These are phyloP conservation scores for Ophiosphaerella herpotricha DNA, from an alignment of 2,329 filamentous ascomycete genomes.

Conservation along the genomic window DNA sequence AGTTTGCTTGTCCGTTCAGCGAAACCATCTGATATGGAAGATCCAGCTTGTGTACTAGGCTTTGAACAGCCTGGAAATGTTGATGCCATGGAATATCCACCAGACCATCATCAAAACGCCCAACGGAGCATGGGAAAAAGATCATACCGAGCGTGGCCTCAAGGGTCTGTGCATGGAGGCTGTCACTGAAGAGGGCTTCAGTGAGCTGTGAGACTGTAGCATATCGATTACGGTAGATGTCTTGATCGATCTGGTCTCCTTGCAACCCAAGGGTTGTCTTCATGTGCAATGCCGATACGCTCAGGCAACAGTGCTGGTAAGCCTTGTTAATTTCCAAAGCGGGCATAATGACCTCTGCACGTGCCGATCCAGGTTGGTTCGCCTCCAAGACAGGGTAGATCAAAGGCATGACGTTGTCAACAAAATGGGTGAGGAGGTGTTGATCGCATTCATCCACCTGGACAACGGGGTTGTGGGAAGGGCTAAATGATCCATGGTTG, in stretches of 20 bases:
- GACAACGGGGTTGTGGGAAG: constrained; percentile 71
- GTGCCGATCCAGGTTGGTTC: constrained; percentile 82
- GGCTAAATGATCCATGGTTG: constrained; percentile 65
- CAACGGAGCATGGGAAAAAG: constrained; percentile 93
- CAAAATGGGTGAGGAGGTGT: constrained; percentile 85
- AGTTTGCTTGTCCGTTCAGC: constrained; percentile 59
- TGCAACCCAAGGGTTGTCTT: constrained; percentile 73
- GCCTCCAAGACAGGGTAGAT: constrained; percentile 92
- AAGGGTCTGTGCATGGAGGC: constrained; percentile 83
- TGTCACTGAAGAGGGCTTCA: constrained; percentile 77
- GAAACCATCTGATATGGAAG: constrained; percentile 71
- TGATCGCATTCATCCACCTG: constrained; percentile 88
- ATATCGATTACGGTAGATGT: constrained; percentile 91
- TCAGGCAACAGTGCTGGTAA: constrained; percentile 94
- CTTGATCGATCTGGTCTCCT: constrained; percentile 78
- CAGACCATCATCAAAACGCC: constrained; percentile 79
- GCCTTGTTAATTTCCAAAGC: constrained; percentile 89
- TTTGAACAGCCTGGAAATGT: constrained; percentile 90
- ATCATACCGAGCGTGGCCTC: constrained; percentile 94
- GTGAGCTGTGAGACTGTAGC: constrained; percentile 86
- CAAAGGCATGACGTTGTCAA: constrained; percentile 82
- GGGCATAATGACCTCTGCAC: constrained; percentile 81
- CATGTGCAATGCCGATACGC: constrained; percentile 88
- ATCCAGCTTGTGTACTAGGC: constrained; percentile 82
- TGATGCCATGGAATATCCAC: constrained; percentile 96